Evolutionary conservation across 345 rosid species (phyloP), one percentile per base, ranked within the genome.

Genomic region (Hirschfeldia incana): DNA sequence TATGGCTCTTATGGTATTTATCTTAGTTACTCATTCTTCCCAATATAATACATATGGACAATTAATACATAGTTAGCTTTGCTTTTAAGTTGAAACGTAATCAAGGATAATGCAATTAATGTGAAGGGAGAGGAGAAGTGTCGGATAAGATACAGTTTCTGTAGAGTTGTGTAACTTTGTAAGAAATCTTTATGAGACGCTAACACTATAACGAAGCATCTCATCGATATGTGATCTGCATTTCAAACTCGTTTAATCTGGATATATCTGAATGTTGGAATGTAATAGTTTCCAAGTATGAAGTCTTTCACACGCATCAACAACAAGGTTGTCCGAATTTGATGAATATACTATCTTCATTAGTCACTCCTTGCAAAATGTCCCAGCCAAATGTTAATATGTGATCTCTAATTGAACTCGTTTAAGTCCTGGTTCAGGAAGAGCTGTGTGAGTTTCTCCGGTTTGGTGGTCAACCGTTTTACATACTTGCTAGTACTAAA

Each of bases 1-100:
- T 37, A 85, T 84, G 93, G 89, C 95, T 69, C 97, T 92, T 75
- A 72, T 89, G 98, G 97, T 94, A 87, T 62, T 82, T 86, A 34
- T 58, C 80, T 65, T 67, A 21, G 4, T 68, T 51, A 36, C 46
- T 73, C 58, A 17, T 74, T 61, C 70, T 60, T 10, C 32, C 71
- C 55, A 11, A 57, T 30, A 64, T 60, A 44, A 53, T 36, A 30
- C 33, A 60, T 51, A 39, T 67, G 46, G 59, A 12, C 49, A 21
- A 21, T 21, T 21, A 21, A 21, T 21, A 21, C 21, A 21, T 21
- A 21, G 17, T 51, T 51, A n/a, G 57, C 57, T 51, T 51, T 51
- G 17, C 8, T 51, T 51, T 51, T 1, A 51, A 51, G 21, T 51
- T 51, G 57, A 5, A 51, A 15, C 8, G 21, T 51, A 4, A 51